Evolutionary conservation across 768 basidiomycete species (phyloP).

Genomic region (Sistotremastrum niveocremeum): DNA sequence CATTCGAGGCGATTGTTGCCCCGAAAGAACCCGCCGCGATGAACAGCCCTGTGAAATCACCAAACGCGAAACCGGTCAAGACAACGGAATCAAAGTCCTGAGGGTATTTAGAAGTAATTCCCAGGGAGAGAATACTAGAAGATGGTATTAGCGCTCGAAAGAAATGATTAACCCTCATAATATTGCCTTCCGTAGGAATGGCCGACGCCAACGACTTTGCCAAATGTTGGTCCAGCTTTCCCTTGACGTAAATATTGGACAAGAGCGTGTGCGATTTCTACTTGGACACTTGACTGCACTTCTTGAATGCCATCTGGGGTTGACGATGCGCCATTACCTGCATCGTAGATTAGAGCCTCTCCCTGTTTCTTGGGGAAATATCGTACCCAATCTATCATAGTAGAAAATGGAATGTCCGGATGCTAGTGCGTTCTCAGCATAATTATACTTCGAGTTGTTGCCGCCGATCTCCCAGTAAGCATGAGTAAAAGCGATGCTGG

Average conservation of each 20-base stretch:
- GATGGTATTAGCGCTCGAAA: background rate
- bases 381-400: slow-evolving; percentile 10
- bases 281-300: slow-evolving; percentile 6
- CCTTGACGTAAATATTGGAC: slow-evolving; percentile 4
- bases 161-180: background rate
- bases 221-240: slow-evolving; percentile 10
- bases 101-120: too few relatives aligned
- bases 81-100: too few relatives aligned
- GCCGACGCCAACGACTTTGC: slow-evolving; percentile 22
- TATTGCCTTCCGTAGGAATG: slow-evolving; percentile 12
- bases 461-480: background rate
- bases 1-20: slow-evolving; percentile 4
- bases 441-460: slow-evolving; percentile 3
- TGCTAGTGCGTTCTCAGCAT: slow-evolving; percentile 7
- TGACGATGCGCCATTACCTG: too few relatives aligned
- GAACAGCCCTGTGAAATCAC: slow-evolving; percentile 1
- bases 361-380: slow-evolving; percentile 7
- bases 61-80: too few relatives aligned
- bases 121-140: too few relatives aligned
- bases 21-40: background rate
- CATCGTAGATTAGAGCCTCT: too few relatives aligned
- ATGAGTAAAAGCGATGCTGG: slow-evolving; percentile 2
- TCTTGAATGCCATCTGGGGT: background rate
- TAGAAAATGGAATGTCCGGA: slow-evolving; percentile 10
- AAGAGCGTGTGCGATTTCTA: slow-evolving; percentile 6